Evolutionary conservation across 2,329 filamentous ascomycete genomes (phyloP).

Genomic region (Colletotrichum sp.): DNA sequence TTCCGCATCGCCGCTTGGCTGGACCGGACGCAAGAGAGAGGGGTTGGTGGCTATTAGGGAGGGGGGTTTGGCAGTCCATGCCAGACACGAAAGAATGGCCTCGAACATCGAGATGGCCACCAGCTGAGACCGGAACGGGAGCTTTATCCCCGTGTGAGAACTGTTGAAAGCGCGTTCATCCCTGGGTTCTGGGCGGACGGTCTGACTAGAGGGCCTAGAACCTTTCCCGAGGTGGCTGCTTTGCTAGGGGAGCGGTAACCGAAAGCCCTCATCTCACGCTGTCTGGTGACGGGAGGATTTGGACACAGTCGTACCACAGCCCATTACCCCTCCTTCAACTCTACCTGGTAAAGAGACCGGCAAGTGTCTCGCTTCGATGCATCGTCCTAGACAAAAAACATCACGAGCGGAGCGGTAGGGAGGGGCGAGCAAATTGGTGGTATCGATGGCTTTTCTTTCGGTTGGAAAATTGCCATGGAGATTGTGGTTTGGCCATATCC

Average conservation of each 20-base stretch:
- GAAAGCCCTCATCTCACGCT: conserved; percentile 1
- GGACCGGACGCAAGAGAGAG: background rate
- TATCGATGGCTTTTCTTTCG: background rate
- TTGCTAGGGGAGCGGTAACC: conserved; percentile 2
- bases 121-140: background rate
- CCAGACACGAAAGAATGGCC: background rate
- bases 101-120: background rate
- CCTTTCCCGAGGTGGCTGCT: background rate
- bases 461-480: background rate
- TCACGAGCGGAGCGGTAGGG: background rate
- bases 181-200: background rate
- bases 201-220: conserved; percentile 1
- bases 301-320: background rate
- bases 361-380: background rate
- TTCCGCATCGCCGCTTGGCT: conserved; percentile 13
- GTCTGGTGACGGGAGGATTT: background rate
- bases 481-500: background rate
- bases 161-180: background rate
- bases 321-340: background rate
- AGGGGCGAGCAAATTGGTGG: background rate
- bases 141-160: background rate
- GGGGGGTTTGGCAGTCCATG: background rate
- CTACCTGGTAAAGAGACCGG: background rate
- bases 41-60: background rate
- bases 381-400: background rate